Evolutionary conservation across 345 rosid genomes (phyloP).

Genomic region (Theobroma cacao): DNA sequence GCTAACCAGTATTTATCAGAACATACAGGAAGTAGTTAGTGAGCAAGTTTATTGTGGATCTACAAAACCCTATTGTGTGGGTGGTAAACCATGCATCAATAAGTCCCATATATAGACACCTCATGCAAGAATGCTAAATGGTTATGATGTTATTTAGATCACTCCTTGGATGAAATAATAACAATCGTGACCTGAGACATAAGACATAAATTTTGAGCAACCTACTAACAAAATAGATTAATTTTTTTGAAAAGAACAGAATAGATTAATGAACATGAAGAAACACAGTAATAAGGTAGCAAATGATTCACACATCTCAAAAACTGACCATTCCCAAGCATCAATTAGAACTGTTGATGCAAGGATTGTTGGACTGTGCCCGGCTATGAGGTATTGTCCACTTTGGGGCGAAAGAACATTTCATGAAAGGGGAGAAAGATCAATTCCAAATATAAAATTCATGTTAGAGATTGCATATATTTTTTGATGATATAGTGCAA

Average conservation of each 20-base stretch:
- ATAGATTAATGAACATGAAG: background rate
- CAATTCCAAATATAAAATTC: background rate
- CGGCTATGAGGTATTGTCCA: no score
- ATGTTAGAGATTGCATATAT: background rate
- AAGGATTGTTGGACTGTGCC: no score
- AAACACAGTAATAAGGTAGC: background rate
- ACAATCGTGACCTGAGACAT: background rate
- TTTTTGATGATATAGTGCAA: background rate
- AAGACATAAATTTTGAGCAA: background rate
- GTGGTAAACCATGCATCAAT: background rate
- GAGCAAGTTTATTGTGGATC: background rate
- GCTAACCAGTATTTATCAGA: background rate
- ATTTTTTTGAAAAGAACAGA: no score
- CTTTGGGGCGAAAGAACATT: no score
- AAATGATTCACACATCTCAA: background rate
- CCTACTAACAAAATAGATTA: background rate
- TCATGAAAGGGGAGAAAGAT: background rate
- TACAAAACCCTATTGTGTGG: background rate
- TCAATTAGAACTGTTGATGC: no score
- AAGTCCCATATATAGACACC: background rate
- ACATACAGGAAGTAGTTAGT: background rate
- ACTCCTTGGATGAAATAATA: background rate
- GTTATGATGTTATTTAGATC: background rate
- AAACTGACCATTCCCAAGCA: constrained; percentile 4
- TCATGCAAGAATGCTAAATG: background rate